Evolutionary conservation across 2,329 filamentous ascomycete species (phyloP), one percentile per base, ranked within the genome.

Genomic region (Penicillium concentricum): DNA sequence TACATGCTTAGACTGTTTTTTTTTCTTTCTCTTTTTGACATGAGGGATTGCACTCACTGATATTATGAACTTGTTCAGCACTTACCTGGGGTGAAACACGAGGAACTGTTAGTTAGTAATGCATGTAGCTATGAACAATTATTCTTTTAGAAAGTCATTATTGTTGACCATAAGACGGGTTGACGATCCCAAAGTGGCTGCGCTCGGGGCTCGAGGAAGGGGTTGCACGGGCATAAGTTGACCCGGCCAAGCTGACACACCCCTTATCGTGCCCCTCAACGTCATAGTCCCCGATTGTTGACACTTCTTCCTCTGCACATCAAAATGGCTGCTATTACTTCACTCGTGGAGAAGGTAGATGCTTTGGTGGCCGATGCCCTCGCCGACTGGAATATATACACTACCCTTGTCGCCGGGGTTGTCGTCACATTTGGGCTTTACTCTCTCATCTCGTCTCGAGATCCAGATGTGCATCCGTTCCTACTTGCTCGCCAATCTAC

Each of bases 401-500:
- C 90, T 30, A 94, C 90, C 3, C 69, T 86, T 41, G 81, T 99
- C 61, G 82, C 85, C 44, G 83, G 87, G 24, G 69, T 84, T 58
- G 79, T 97, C 42, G 78, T 87, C 59, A 79, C 82, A 53, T 83
- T 92, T 67, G 75, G 93, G 55, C 82, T 87, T 56, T 92, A 90
- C 74, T 84, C 87, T 43, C 77, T 95, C 62, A 79, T 89, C 67
- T 85, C 85, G 59, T 83, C 84, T 49, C 84, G 85, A 58, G 93
- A 97, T 51, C 90, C 94, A 6, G 94, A 99, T 78, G 89, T 89
- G 5, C 94, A 97, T 74, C 93, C 94, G 34, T 87, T 96, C 74
- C 84, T 97, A 46, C 87, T 99, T 28, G 90, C 90, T 54, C 86
- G 93, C 52, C 94, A 97, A 79, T 85, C 91, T 3, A 82, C 87